Base-by-base conservation (phyloP, 2,329 filamentous ascomycete species). In the Phyllosticta ampelicida region DNA sequence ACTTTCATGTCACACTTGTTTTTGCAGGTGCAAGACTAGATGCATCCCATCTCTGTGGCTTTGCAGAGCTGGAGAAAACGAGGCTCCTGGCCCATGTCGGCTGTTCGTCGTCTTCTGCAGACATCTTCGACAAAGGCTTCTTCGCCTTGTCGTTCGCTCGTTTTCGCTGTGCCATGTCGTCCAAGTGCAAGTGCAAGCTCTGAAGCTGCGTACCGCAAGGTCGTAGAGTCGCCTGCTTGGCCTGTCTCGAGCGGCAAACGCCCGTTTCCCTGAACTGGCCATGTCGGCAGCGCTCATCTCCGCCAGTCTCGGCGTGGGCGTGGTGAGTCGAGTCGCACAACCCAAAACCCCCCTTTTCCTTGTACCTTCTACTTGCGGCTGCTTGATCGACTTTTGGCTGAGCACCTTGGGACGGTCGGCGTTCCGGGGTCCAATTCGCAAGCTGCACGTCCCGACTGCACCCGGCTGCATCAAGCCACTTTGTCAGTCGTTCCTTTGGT, bases 401-500 rank as follows among this genome's bases (percentile, higher is more conserved):
- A 19, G 48, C 19, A 23, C 48, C 56, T 59, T 59, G 56, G 56
- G 52, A 59, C 56, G 53, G 53, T 55, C 20, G 48, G 54, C 48
- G 48, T 55, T 59, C 57, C 56, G 57, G 55, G 48, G 51, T 49
- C 53, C 21, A 48, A 19, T 29, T 36, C 53, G 20, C 51, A 53
- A 49, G 57, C 53, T 59, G 44, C 53, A 58, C 51, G 51, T 28
- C 54, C 56, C 28, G 52, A 61, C 56, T 55, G 60, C 62, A 62
- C 36, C 36, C 36, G 36, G 36, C 36, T 44, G 36, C 36, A 44
- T 16, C 61, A 55, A 56, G 62, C 64, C 64, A 66, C 64, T 60
- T 65, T 69, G 63, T 61, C 65, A 70, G 54, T 55, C 60, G 54
- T 49, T 49, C 60, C 53, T 59, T 26, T 29, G 44, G 13, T 62